phyloP scores from a whole-genome alignment of 495 filamentous ascomycete species.

The Penicillium ucsense region DNA sequence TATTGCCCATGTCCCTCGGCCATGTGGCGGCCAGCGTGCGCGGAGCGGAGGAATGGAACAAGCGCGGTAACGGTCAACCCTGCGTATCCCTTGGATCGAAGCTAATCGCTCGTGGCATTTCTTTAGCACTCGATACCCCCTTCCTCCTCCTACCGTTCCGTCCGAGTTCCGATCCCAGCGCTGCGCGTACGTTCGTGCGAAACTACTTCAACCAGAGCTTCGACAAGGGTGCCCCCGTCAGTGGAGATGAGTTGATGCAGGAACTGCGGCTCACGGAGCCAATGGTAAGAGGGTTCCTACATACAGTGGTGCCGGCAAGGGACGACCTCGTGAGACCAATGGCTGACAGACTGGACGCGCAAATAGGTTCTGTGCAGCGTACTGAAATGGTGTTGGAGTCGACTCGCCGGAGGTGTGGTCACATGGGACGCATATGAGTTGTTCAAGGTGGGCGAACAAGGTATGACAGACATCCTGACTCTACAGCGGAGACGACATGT shows the following conservation, averaged over 20 bases:
- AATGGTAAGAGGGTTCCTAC: constrained; percentile 48
- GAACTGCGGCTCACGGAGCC: constrained; percentile 91
- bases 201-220: constrained; percentile 69
- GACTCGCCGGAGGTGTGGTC: constrained; percentile 84
- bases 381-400: constrained; percentile 97
- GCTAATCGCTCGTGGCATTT: constrained; percentile 25
- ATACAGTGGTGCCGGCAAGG: neutral
- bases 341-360: neutral
- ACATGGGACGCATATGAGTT: constrained; percentile 96
- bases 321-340: no score
- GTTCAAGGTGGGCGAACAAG: constrained; percentile 89
- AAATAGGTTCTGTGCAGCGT: constrained; percentile 81
- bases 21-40: constrained; percentile 13
- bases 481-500: neutral
- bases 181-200: constrained; percentile 82
- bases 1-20: constrained; percentile 8
- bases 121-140: constrained; percentile 71
- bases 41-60: no score
- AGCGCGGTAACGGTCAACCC: constrained; percentile 6
- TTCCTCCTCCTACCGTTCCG: constrained; percentile 95
- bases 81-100: constrained; percentile 18
- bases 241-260: constrained; percentile 63
- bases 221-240: constrained; percentile 38
- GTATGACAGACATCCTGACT: constrained; percentile 35
- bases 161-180: constrained; percentile 82